Evolutionary conservation across 768 basidiomycete species (phyloP).

Genomic region (Mycena alexandri): DNA sequence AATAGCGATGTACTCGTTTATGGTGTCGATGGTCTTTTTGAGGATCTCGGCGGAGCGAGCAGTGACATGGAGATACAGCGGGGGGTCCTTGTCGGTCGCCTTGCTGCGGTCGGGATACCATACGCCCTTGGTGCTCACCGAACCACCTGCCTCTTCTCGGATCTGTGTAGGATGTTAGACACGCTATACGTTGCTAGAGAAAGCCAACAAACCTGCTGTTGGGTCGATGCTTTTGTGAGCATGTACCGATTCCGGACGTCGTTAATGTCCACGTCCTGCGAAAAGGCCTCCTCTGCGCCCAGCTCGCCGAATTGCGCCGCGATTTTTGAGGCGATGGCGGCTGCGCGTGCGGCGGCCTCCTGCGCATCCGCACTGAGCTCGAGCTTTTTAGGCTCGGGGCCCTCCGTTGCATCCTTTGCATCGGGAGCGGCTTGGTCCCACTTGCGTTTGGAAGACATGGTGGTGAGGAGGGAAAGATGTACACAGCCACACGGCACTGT

Average conservation of each 20-base stretch:
- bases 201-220: constrained; percentile 77
- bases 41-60: constrained; percentile 77
- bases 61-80: constrained; percentile 93
- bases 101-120: constrained; percentile 97
- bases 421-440: constrained; percentile 64
- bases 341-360: constrained; percentile 66
- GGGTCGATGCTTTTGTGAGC: constrained; percentile 93
- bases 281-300: constrained; percentile 65
- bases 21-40: constrained; percentile 74
- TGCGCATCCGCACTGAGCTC: constrained; percentile 47
- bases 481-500: too few relatives aligned
- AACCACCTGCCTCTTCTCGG: constrained; percentile 91
- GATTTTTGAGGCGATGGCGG: constrained; percentile 95
- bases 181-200: not conserved
- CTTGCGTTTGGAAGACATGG: constrained; percentile 45
- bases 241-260: constrained; percentile 89
- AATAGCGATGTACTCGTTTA: constrained; percentile 78
- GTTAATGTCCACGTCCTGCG: constrained; percentile 75
- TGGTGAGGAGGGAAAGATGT: not conserved
- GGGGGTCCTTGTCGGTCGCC: constrained; percentile 93
- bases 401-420: constrained; percentile 62
- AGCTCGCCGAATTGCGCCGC: constrained; percentile 80
- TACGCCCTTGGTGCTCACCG: constrained; percentile 91
- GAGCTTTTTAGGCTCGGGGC: constrained; percentile 58
- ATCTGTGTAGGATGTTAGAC: constrained; percentile 66